phyloP scores from a whole-genome alignment of 2,329 filamentous ascomycete genomes.

The Dactylellina leptospora region DNA sequence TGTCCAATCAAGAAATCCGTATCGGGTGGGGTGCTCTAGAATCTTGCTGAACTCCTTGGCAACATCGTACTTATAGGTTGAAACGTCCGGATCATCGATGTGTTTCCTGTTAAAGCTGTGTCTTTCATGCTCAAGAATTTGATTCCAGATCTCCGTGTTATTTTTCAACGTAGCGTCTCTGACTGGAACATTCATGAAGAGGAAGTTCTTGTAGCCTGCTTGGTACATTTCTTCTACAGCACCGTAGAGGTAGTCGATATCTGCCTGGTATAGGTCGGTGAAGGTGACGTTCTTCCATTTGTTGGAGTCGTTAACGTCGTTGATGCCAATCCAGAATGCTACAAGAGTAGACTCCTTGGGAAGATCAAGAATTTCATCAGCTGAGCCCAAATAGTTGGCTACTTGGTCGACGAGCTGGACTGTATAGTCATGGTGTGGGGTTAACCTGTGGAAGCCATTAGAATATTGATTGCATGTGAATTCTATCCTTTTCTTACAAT shows the following conservation, averaged over 20 bases:
- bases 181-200: slow-evolving; percentile 42
- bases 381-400: slow-evolving; percentile 16
- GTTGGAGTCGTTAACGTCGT: slow-evolving; percentile 42
- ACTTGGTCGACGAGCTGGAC: slow-evolving; percentile 31
- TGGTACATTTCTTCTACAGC: slow-evolving; percentile 34
- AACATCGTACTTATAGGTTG: slow-evolving; percentile 35
- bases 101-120: slow-evolving; percentile 38
- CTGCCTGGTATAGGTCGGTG: slow-evolving; percentile 32
- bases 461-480: too few species aligned
- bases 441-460: slow-evolving; percentile 17
- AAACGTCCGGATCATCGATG: slow-evolving; percentile 28
- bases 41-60: slow-evolving; percentile 37
- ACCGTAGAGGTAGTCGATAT: slow-evolving; percentile 29
- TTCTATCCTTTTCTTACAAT: slow-evolving; percentile 6
- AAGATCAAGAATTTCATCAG: slow-evolving; percentile 26
- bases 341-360: slow-evolving; percentile 29
- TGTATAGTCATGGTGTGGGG: slow-evolving; percentile 35
- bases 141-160: slow-evolving; percentile 36
- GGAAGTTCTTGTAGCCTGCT: slow-evolving; percentile 45
- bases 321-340: slow-evolving; percentile 39
- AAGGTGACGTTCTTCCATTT: slow-evolving; percentile 44
- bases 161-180: slow-evolving; percentile 10
- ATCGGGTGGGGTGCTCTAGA: slow-evolving; percentile 24
- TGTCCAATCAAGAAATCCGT: slow-evolving; percentile 26
- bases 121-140: slow-evolving; percentile 35